Base-by-base conservation (phyloP, 2,329 filamentous ascomycete genomes). In the Fusarium compactum region DNA sequence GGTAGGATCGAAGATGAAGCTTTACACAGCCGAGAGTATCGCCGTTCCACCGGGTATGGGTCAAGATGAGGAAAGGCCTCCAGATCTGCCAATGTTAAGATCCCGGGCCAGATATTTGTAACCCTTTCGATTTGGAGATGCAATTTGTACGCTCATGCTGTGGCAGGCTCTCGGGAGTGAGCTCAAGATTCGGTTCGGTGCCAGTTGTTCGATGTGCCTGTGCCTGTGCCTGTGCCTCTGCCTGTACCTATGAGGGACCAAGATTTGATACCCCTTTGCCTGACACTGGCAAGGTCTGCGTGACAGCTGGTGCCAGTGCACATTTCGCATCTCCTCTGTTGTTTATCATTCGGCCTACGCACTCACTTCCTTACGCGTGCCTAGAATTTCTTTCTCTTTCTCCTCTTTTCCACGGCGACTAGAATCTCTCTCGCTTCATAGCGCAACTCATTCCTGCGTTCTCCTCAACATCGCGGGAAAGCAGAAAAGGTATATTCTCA, bases 241-340 rank as follows among this genome's bases (percentile, higher is more conserved):
- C 18, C 16, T 11, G 34, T n/a, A 47, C 59, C 62, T 67, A 60
- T 67, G 66, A 71, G 64, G 62, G 43, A 52, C 45, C 58, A 58
- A 56, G 38, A 47, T 51, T 51, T 58, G 27, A 48, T 59, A 44
- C 54, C 56, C 58, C 55, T 58, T 61, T 54, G 41, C 52, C 51
- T 48, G 54, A 44, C 63, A 65, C 65, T 65, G 68, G 51, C 54
- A 59, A 47, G 60, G 27, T 63, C 53, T 70, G 67, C 71, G 58
- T 62, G 62, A 73, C 72, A 67, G 69, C 50, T 65, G 67, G 44
- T 44, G 64, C 59, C 72, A 75, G 71, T 63, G 53, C 25, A 9
- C 9, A 48, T 46, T 45, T 52, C 46, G 48, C 38, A 59, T 65
- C 58, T 69, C 53, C 62, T 67, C 43, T 52, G 29, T 41, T 53